phyloP scores from a whole-genome alignment of 1,139 yeast genomes.

The Yamadazyma conglobata region DNA sequence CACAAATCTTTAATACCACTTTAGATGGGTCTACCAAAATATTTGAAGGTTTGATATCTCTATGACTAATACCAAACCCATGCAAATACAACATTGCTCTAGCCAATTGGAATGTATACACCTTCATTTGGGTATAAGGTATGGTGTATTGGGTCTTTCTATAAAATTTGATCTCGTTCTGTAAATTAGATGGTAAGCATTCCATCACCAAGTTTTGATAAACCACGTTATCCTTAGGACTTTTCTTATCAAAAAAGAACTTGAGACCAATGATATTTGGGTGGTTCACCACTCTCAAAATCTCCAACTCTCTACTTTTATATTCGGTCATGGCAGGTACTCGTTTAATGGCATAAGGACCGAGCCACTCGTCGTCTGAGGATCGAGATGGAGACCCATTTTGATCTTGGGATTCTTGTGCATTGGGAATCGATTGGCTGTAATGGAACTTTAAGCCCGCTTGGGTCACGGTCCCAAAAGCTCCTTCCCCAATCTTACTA shows the following conservation, averaged over 20 bases:
- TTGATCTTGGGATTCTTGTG: neutral
- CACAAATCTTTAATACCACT: slow-evolving; percentile 87
- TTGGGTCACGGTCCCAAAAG: slow-evolving; percentile 79
- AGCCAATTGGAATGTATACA: slow-evolving; percentile 76
- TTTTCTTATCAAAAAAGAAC: slow-evolving; percentile 64
- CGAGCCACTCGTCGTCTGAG: slow-evolving; percentile 43
- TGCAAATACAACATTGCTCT: slow-evolving; percentile 80
- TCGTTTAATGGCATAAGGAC: slow-evolving; percentile 78
- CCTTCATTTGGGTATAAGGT: slow-evolving; percentile 71
- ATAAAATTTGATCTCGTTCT: slow-evolving; percentile 68
- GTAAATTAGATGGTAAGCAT: slow-evolving; percentile 76
- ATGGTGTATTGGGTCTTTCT: slow-evolving; percentile 59
- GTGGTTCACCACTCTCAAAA: slow-evolving; percentile 68
- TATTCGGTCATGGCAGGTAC: slow-evolving; percentile 86
- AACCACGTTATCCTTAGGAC: slow-evolving; percentile 54
- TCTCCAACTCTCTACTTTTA: slow-evolving; percentile 74
- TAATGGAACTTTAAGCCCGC: slow-evolving; percentile 49
- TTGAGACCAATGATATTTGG: slow-evolving; percentile 72
- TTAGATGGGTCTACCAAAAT: slow-evolving; percentile 80
- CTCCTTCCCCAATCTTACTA: slow-evolving; percentile 78
- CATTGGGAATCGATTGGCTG: slow-evolving; percentile 17
- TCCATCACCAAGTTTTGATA: slow-evolving; percentile 85
- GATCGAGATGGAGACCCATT: slow-evolving; percentile 13
- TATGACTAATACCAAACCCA: slow-evolving; percentile 73
- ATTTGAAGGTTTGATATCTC: slow-evolving; percentile 94